Evolutionary conservation across 306 rosid species (phyloP).

Genomic region (Citrullus mucosospermus): DNA sequence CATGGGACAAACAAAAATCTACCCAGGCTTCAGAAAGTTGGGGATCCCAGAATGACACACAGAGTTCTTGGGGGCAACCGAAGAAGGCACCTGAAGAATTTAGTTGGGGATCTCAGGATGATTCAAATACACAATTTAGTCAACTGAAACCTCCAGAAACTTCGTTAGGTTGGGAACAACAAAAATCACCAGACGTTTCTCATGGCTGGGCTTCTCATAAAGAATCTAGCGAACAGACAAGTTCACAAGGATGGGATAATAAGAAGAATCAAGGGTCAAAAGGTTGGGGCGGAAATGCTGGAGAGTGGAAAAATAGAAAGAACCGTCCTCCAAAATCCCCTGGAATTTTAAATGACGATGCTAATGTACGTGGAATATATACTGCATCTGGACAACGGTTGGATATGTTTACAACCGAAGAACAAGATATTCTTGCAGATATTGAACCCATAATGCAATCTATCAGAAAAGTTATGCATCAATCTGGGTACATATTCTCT

Average conservation of each 20-base stretch:
- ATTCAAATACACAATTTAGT: background rate
- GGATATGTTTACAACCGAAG: constrained; percentile 65
- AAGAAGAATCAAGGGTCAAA: constrained; percentile 53
- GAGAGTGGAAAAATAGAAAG: constrained; percentile 47
- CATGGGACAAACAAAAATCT: constrained; percentile 7
- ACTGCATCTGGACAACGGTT: constrained; percentile 45
- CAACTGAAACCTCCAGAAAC: constrained; percentile 3
- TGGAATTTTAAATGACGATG: constrained; percentile 24
- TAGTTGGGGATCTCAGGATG: constrained; percentile 5
- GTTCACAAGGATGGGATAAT: constrained; percentile 29
- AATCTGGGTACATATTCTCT: constrained; percentile 51
- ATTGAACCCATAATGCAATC: constrained; percentile 53
- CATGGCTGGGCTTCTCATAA: constrained; percentile 24
- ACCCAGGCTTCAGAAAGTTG: background rate
- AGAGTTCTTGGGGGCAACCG: constrained; percentile 1
- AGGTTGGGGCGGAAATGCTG: constrained; percentile 56
- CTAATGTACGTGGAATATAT: constrained; percentile 11
- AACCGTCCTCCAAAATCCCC: constrained; percentile 44
- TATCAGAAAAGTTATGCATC: constrained; percentile 69
- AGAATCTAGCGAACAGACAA: constrained; percentile 22
- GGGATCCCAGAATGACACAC: constrained; percentile 8
- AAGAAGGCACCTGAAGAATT: background rate
- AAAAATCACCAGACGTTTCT: constrained; percentile 21
- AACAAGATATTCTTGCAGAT: constrained; percentile 46
- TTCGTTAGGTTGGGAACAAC: constrained; percentile 16